Evolutionary conservation across 805 yeast species (phyloP), one percentile per base, ranked within the genome.

Genomic region (Ogataea glucozyma): DNA sequence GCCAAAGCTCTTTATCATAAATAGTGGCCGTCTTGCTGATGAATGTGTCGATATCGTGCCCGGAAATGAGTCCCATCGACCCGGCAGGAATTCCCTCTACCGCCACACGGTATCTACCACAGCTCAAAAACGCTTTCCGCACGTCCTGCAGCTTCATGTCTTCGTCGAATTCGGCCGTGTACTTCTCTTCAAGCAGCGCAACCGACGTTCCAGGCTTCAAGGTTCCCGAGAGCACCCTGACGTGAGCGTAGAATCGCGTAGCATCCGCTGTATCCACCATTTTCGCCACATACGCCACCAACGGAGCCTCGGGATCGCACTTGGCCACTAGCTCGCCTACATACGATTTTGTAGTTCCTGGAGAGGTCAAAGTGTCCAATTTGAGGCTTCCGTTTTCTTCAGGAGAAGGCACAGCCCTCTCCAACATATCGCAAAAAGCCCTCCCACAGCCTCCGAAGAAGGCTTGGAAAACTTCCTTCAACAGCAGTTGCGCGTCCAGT

Each of bases 91-190:
- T 79, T 13, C 70, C 70, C 1, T 69, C 62, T 0, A 85, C 71
- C 0, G 78, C 73, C 2, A 82, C 62, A 22, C 73, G 74, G 58
- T 87, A 89, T 49, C 96, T 71, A 0, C 90, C 90, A 35, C 88
- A 81, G 32, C 86, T 72, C 1, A 89, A 48, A 53, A 65, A 73
- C 4, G 82, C 58, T 22, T 65, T 70, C 13, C 63, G 66, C 2
- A 79, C 52, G 5, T 60, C 63, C 40, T 71, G 76, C 7, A 42
- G 41, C 30, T 69, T 72, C 43, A 64, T 58, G 42, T 82, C 88
- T 31, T 81, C 86, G 18, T 67, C 70, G 23, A 65, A 70, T 31
- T 78, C 83, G 16, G 67, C 69, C 4, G 66, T 53, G 45, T 62
- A 79, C 18, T 68, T 65, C 40, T 78, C 83, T 2, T 86, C 89